phyloP scores from a whole-genome alignment of 768 basidiomycete species.

The Megacollybia marginata region DNA sequence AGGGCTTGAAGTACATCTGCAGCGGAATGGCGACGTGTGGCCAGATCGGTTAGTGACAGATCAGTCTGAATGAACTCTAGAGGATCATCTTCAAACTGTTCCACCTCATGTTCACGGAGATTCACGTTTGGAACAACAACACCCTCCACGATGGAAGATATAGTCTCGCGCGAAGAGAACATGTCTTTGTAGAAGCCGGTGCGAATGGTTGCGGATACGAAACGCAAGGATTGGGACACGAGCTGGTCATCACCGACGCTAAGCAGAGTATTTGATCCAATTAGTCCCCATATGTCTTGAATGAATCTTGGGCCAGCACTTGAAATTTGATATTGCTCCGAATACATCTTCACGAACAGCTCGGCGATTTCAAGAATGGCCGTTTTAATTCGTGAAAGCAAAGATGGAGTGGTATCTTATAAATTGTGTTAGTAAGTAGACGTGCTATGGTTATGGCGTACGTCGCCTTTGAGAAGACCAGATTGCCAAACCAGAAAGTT shows the following conservation, averaged over 20 bases:
- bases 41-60: conserved; percentile 69
- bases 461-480: conserved; percentile 58
- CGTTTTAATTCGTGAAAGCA: conserved; percentile 88
- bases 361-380: conserved; percentile 87
- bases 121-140: conserved; percentile 93
- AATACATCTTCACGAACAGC: conserved; percentile 79
- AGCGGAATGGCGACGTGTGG: conserved; percentile 87
- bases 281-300: conserved; percentile 82
- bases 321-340: conserved; percentile 63
- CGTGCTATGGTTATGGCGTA: conserved; percentile 28
- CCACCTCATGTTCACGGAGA: conserved; percentile 82
- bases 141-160: conserved; percentile 77
- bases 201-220: conserved; percentile 89
- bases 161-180: conserved; percentile 76
- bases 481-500: conserved; percentile 79
- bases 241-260: conserved; percentile 77
- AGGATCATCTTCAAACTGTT: conserved; percentile 96
- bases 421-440: conserved; percentile 2
- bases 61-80: conserved; percentile 91
- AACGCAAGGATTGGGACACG: conserved; percentile 84
- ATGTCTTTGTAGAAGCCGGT: conserved; percentile 75
- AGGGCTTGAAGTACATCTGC: conserved; percentile 94
- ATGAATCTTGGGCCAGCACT: conserved; percentile 69
- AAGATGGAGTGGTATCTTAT: conserved; percentile 69
- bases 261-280: conserved; percentile 67